These are phyloP conservation scores for Moricandia moricandioides DNA, from an alignment of 345 rosid genomes.

Conservation along the genomic window DNA sequence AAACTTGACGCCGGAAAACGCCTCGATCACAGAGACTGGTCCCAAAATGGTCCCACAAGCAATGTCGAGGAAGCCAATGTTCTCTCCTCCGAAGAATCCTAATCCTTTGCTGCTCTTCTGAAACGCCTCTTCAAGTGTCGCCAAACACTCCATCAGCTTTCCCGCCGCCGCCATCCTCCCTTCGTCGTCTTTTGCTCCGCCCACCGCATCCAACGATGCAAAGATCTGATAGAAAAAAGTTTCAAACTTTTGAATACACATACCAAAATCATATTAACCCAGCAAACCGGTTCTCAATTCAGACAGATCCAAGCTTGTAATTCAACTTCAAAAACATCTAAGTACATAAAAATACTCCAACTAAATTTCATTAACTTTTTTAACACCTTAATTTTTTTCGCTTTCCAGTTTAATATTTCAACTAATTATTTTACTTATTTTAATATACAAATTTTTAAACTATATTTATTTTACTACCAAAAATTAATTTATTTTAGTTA, in stretches of 20 bases:
- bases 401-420: no score
- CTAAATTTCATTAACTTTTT: no score
- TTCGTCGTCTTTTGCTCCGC: conserved; percentile 10
- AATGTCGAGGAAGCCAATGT: neutral
- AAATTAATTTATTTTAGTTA: no score
- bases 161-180: conserved; percentile 10
- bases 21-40: conserved; percentile 9
- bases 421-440: no score
- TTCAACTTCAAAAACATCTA: neutral
- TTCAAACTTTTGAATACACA: neutral
- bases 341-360: no score
- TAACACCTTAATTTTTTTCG: no score
- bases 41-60: conserved; percentile 6
- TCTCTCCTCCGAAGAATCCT: conserved; percentile 1
- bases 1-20: conserved; percentile 10
- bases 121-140: conserved; percentile 11
- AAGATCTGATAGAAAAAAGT: neutral
- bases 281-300: neutral
- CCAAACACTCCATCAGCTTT: conserved; percentile 2
- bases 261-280: neutral
- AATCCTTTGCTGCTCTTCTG: conserved; percentile 7
- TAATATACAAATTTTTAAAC: no score
- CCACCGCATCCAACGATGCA: neutral
- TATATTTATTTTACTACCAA: no score
- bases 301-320: neutral